Evolutionary conservation across 2,329 filamentous ascomycete genomes (phyloP), one percentile per base, ranked within the genome.

Genomic region (Ophiostoma populinum): DNA sequence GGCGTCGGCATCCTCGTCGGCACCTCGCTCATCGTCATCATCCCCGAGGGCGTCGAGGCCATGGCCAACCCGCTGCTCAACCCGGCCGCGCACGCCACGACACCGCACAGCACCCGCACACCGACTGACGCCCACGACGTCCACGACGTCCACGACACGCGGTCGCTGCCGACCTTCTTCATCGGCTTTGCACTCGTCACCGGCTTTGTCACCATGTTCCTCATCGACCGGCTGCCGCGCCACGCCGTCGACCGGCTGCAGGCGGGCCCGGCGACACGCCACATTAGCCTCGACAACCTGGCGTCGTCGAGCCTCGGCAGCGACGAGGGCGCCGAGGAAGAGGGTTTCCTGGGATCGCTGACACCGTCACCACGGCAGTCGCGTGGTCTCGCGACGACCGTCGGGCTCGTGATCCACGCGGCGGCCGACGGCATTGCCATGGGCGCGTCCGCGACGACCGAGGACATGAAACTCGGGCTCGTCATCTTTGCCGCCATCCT

Each of bases 401-500:
- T 81, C 1, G 90, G 90, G 0, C 63, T 98, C n/a, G 80, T 95
- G 5, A 95, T 98, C 39, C 90, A 98, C 53, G 83, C 90, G 0
- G 80, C 81, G 2, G 87, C 90, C 2, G 90, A 98, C 49, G 90
- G 90, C 12, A 93, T 98, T 42, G 90, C 90, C 3, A 75, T 98
- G 57, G 90, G 90, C 16, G 90, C 90, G 17, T 93, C 86, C 1
- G 81, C 79, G 4, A 77, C 80, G 4, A 70, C 75, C 4, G 63
- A 72, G 2, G 75, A 82, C 46, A 72, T 72, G 42, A 77, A 78
- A 39, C 60, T 98, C 9, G 83, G 81, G 24, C 73, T 95, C 40
- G 81, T 98, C 46, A 83, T 98, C 25, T 98, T 98, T 54, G 57
- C 93, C 26, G 90, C 90, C 9, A 90, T 98, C 46, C 92, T 98